A percentile compares a stretch with the other conserved stretches of the same genome.
Conservation (phyloP, 495 filamentous ascomycete species). For the Penicillium flavigenum region DNA sequence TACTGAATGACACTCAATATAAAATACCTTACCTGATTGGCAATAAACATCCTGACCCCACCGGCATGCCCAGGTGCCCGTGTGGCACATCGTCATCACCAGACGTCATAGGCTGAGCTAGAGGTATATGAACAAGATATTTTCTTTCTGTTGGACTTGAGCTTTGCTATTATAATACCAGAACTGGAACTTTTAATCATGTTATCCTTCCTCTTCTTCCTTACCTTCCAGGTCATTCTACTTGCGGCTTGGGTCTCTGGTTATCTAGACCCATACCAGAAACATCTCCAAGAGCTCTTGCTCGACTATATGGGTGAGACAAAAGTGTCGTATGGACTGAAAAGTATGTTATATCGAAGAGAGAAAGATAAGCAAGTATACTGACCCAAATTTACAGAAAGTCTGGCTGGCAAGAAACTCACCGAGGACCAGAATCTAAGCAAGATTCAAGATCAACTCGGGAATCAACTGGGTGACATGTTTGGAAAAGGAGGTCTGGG, state of each 20-base stretch:
- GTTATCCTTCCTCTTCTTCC: constrained; percentile 29
- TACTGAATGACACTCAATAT: background rate
- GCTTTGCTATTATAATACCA: background rate
- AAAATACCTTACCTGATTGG: background rate
- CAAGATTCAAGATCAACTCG: constrained; percentile 38
- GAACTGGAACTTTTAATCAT: constrained; percentile 15
- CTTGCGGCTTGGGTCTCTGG: constrained; percentile 38
- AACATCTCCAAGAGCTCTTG: constrained; percentile 45
- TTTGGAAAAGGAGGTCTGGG: constrained; percentile 27
- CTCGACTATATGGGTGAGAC: constrained; percentile 56
- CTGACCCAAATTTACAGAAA: constrained; percentile 15
- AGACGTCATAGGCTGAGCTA: constrained; percentile 2
- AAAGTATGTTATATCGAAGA: constrained; percentile 27
- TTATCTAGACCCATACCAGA: constrained; percentile 36
- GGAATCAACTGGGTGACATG: constrained; percentile 26
- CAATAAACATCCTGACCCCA: background rate
- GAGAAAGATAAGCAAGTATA: background rate
- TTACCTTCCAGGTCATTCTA: constrained; percentile 23
- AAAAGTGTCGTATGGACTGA: constrained; percentile 42
- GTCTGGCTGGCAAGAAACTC: constrained; percentile 34
- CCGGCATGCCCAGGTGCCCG: too few relatives aligned
- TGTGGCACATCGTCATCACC: constrained; percentile 7
- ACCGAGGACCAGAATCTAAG: constrained; percentile 37
- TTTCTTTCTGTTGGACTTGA: background rate
- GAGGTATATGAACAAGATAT: constrained; percentile 2